These are phyloP conservation scores for Mucor circinelloides DNA, from an alignment of 371 early-diverging fungal species.

Conservation along the genomic window DNA sequence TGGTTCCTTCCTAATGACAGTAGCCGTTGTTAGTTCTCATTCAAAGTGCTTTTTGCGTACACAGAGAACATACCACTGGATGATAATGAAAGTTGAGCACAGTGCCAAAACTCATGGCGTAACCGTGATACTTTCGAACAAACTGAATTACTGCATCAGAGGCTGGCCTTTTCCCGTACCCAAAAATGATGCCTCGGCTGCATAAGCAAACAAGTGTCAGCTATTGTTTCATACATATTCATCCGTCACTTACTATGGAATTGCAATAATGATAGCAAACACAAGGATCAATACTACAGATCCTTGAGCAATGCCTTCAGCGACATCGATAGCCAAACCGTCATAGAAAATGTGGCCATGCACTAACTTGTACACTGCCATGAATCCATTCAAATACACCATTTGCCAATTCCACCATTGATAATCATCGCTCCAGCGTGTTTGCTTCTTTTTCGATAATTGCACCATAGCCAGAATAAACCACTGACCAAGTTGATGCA, in stretches of 20 bases:
- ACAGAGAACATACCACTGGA: conserved; percentile 33
- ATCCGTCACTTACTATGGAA: conserved; percentile 30
- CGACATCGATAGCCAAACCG: conserved; percentile 41
- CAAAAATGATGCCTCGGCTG: conserved; percentile 45
- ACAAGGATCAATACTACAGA: conserved; percentile 44
- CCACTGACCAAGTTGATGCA: conserved; percentile 47
- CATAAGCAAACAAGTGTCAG: not conserved
- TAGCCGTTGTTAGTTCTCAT: too few relatives aligned
- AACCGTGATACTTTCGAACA: conserved; percentile 45
- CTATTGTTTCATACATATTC: not conserved
- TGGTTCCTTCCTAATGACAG: conserved; percentile 37
- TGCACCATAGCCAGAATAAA: conserved; percentile 32
- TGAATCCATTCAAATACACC: conserved; percentile 39
- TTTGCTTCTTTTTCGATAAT: conserved; percentile 18
- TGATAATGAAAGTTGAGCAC: conserved; percentile 51
- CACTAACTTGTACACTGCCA: conserved; percentile 36
- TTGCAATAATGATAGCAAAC: conserved; percentile 40
- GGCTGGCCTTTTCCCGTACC: conserved; percentile 21
- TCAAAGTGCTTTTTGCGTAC: too few relatives aligned
- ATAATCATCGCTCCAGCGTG: conserved; percentile 32
- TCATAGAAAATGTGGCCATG: conserved; percentile 43
- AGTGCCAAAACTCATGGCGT: conserved; percentile 49
- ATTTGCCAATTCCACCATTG: conserved; percentile 51
- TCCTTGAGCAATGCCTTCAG: conserved; percentile 46
- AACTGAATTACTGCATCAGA: conserved; percentile 35